Evolutionary conservation across 2,329 filamentous ascomycete species (phyloP), one percentile per base, ranked within the genome.

Genomic region (Fusarium musae): DNA sequence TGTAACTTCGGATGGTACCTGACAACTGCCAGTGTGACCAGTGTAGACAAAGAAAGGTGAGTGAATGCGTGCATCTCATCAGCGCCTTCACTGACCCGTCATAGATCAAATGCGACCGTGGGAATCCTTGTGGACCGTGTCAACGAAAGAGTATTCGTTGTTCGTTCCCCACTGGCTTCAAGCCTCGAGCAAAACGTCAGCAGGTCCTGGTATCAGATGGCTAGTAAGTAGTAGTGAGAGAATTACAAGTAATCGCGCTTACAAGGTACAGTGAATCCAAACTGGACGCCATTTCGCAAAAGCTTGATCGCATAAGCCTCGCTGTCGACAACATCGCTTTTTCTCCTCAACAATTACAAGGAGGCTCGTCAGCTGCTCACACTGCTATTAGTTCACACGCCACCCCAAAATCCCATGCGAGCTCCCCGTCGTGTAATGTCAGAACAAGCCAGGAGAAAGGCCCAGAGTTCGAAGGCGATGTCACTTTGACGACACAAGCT

Each of bases 91-190:
- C 21, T 39, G 2, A 39, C 1, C 5, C 8, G 13, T 13, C 8
- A 5, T 30, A 66, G 63, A 32, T 66, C 13, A 66, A 66, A 46
- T 66, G 63, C 5, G 63, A 66, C 19, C 63, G 63, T 2, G 43
- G n/a, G 4, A 32, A 66, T 23, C 63, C 63, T 13, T 66, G 63
- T 6, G 63, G 63, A 17, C 63, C 63, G 1, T 66, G 63, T 21
- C 62, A 50, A 34, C 34, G 62, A 17, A 66, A 59, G 26, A 40
- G 34, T 10, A 59, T 59, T 26, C 16, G 32, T 10, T 66, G 63
- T 13, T 66, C 63, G 10, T 66, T 66, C 15, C 63, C 63, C 4
- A 17, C 19, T 3, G 63, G 63, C 9, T 66, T 66, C 63, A 66
- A 66, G 0, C n/a, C 61, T 9, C 28, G 62, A 15, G 37, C 63